Evolutionary conservation across 1,284 basidiomycete species (phyloP).

Genomic region (Schizopora paradoxa): DNA sequence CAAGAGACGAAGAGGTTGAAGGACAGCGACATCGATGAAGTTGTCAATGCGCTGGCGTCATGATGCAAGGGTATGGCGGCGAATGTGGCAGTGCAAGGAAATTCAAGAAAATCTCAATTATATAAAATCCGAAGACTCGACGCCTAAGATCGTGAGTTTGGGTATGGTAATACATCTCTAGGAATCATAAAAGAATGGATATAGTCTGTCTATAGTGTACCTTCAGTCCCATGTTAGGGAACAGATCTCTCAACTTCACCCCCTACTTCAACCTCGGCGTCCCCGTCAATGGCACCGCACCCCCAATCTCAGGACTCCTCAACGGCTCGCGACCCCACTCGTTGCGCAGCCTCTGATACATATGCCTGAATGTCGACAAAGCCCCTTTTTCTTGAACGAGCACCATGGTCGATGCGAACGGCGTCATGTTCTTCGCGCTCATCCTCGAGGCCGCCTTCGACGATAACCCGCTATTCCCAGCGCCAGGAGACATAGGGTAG

Average conservation of each 20-base stretch:
- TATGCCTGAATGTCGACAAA: conserved; percentile 69
- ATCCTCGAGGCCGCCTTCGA: conserved; percentile 12
- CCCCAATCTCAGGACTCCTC: conserved; percentile 6
- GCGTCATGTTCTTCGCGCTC: conserved; percentile 17
- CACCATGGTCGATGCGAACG: conserved; percentile 44
- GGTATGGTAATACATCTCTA: too few relatives aligned
- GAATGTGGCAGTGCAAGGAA: too few relatives aligned
- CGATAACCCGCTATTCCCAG: conserved; percentile 25
- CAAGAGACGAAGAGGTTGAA: too few relatives aligned
- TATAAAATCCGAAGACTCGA: too few relatives aligned
- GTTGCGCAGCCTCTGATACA: conserved; percentile 67
- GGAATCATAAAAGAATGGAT: too few relatives aligned
- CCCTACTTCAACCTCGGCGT: conserved; percentile 5
- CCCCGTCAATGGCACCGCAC: conserved; percentile 7
- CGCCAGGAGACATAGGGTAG: conserved; percentile 20
- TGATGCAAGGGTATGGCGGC: too few relatives aligned
- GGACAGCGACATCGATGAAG: too few relatives aligned
- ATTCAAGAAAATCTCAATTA: too few relatives aligned
- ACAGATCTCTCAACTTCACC: neutral
- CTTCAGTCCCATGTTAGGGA: too few relatives aligned
- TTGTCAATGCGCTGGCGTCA: too few relatives aligned
- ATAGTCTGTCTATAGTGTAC: too few relatives aligned
- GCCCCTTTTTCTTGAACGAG: conserved; percentile 88
- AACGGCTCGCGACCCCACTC: conserved; percentile 40
- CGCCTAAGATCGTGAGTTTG: too few relatives aligned